Conservation (phyloP, 2,329 filamentous ascomycete species). For the Plenodomus tracheiphilus region DNA sequence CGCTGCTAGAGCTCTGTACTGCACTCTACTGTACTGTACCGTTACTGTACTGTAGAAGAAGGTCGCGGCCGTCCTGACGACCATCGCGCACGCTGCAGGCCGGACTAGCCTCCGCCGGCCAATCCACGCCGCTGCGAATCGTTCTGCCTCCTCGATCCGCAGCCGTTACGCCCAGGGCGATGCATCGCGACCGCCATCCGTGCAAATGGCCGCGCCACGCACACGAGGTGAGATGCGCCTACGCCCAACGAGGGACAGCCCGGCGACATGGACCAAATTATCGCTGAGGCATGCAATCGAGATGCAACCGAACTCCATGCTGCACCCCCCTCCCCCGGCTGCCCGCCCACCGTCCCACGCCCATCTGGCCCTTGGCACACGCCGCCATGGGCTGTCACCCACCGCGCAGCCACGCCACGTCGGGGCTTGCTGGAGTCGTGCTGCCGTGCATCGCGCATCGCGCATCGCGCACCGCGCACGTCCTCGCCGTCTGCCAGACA, state of each 20-base stretch:
- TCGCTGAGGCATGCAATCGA: constrained; percentile 26
- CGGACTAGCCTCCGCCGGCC: constrained; percentile 15
- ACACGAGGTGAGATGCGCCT: constrained; percentile 25
- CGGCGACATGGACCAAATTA: constrained; percentile 23
- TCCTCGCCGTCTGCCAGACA: constrained; percentile 1
- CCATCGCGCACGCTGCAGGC: constrained; percentile 2
- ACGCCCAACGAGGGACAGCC: constrained; percentile 19
- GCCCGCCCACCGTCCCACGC: constrained; percentile 12
- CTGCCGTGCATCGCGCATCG: background rate
- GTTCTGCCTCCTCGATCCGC: constrained; percentile 21
- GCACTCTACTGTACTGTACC: no score
- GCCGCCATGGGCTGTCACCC: constrained; percentile 10
- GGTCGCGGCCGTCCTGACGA: background rate
- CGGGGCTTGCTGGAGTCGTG: background rate
- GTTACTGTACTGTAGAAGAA: no score
- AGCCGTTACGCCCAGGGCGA: constrained; percentile 26
- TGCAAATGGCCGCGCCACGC: constrained; percentile 23
- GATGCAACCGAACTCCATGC: constrained; percentile 29
- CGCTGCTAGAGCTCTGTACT: no score
- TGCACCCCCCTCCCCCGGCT: constrained; percentile 18
- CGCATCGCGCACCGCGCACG: background rate
- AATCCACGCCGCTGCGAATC: constrained; percentile 1
- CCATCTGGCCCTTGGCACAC: constrained; percentile 20
- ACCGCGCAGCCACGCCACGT: background rate
- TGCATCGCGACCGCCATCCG: constrained; percentile 24